These are phyloP conservation scores for Myxozyma mucilagina DNA, from an alignment of 805 yeast species.

Conservation along the genomic window DNA sequence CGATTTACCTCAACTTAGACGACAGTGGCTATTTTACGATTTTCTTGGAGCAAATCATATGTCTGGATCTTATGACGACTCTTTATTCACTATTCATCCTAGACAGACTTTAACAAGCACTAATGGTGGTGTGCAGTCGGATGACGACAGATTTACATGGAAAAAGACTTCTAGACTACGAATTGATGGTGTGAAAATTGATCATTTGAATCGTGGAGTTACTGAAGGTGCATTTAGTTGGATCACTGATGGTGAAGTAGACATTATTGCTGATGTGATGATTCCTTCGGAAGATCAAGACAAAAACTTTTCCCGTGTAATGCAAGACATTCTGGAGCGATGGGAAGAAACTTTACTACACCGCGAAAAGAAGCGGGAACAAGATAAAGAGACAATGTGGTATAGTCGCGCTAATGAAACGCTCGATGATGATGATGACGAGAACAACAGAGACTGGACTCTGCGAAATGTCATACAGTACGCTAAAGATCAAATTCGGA, in stretches of 20 bases:
- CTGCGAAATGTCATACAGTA: constrained; percentile 12
- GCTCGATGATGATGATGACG: constrained; percentile 29
- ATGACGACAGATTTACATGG: constrained; percentile 45
- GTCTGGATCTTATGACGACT: constrained; percentile 90
- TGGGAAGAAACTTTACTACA: constrained; percentile 41
- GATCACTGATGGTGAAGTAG: constrained; percentile 90
- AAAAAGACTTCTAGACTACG: constrained; percentile 72
- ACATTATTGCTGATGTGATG: constrained; percentile 87
- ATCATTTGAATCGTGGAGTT: constrained; percentile 85
- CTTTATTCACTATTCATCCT: constrained; percentile 87
- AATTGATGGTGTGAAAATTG: constrained; percentile 80
- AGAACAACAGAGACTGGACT: constrained; percentile 1
- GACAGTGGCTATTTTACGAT: constrained; percentile 93
- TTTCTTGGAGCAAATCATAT: constrained; percentile 77
- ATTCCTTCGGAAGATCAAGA: constrained; percentile 67
- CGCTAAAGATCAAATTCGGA: not conserved
- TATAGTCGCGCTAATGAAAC: not conserved
- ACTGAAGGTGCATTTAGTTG: constrained; percentile 92
- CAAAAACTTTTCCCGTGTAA: constrained; percentile 43
- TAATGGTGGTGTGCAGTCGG: constrained; percentile 44
- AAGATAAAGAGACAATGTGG: not conserved
- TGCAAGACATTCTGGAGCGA: constrained; percentile 44
- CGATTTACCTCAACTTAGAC: constrained; percentile 73
- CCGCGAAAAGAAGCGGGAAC: constrained; percentile 19
- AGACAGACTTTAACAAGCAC: constrained; percentile 54